phyloP scores from a whole-genome alignment of 2,329 filamentous ascomycete species.

The Aspergillus clavatus region DNA sequence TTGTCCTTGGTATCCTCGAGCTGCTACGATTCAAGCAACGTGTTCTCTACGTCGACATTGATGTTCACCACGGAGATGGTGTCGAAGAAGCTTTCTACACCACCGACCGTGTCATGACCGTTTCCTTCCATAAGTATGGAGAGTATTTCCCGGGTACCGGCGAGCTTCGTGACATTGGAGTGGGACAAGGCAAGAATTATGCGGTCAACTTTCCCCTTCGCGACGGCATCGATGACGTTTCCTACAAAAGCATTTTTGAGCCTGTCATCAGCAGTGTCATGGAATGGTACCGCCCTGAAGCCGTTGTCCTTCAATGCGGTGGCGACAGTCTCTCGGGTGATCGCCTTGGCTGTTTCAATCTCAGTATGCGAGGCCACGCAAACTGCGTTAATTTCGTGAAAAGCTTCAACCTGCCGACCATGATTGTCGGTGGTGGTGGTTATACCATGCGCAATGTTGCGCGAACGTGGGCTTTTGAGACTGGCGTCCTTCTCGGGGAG shows the following conservation, averaged over 20 bases:
- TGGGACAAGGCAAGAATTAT: slow-evolving; percentile 63
- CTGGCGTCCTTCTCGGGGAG: slow-evolving; percentile 75
- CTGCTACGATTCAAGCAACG: slow-evolving; percentile 60
- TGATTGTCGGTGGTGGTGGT: slow-evolving; percentile 63
- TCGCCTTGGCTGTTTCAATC: slow-evolving; percentile 63
- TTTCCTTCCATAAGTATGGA: slow-evolving; percentile 68
- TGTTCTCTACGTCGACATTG: slow-evolving; percentile 63
- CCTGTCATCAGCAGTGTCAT: slow-evolving; percentile 63
- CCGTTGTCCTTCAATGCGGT: slow-evolving; percentile 65
- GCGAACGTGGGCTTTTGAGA: slow-evolving; percentile 64
- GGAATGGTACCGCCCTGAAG: slow-evolving; percentile 64
- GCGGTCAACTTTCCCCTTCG: slow-evolving; percentile 65
- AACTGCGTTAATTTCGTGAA: slow-evolving; percentile 68
- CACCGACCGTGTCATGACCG: slow-evolving; percentile 66
- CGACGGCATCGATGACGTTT: slow-evolving; percentile 63
- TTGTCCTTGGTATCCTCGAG: slow-evolving; percentile 62
- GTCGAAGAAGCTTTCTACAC: slow-evolving; percentile 69
- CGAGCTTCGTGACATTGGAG: slow-evolving; percentile 63
- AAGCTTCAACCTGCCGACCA: slow-evolving; percentile 60
- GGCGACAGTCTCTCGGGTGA: slow-evolving; percentile 65
- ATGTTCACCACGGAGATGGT: slow-evolving; percentile 64
- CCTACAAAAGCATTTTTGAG: slow-evolving; percentile 65
- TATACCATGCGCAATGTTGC: slow-evolving; percentile 65
- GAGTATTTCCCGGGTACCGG: slow-evolving; percentile 69
- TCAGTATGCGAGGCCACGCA: slow-evolving; percentile 65